Evolutionary conservation across 2,329 filamentous ascomycete genomes (phyloP).

Genomic region (Nemania sp.): DNA sequence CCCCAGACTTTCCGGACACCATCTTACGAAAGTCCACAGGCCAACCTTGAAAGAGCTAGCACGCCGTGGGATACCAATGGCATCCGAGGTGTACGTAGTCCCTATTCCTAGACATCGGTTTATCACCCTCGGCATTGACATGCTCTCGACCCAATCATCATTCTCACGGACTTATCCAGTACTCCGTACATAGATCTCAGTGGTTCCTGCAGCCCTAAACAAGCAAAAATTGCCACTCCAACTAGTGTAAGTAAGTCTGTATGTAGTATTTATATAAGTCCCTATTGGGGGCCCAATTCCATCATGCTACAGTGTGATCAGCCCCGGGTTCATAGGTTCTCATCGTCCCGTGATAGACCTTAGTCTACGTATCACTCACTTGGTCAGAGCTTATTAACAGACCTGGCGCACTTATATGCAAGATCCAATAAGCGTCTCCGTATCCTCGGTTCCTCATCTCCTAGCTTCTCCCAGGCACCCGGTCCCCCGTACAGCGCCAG

Average conservation of each 20-base stretch:
- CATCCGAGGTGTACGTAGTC: constrained; percentile 28
- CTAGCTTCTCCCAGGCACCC: constrained; percentile 9
- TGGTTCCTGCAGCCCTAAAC: constrained; percentile 15
- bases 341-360: constrained; percentile 11
- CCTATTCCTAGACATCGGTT: neutral
- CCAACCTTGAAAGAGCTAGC: constrained; percentile 29
- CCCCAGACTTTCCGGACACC: constrained; percentile 36
- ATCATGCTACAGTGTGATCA: neutral
- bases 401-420: neutral
- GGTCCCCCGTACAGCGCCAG: neutral
- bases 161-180: neutral
- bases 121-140: constrained; percentile 1
- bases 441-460: constrained; percentile 10
- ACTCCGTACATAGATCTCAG: neutral
- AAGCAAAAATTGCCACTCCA: neutral
- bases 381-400: constrained; percentile 2
- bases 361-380: neutral
- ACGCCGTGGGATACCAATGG: constrained; percentile 28
- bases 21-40: constrained; percentile 18
- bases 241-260: neutral
- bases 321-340: neutral
- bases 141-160: constrained; percentile 15
- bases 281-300: no score
- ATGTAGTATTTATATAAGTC: no score
- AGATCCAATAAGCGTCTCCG: no score